These are phyloP conservation scores for Tuber borchii DNA, from an alignment of 495 filamentous ascomycete species.

Conservation along the genomic window DNA sequence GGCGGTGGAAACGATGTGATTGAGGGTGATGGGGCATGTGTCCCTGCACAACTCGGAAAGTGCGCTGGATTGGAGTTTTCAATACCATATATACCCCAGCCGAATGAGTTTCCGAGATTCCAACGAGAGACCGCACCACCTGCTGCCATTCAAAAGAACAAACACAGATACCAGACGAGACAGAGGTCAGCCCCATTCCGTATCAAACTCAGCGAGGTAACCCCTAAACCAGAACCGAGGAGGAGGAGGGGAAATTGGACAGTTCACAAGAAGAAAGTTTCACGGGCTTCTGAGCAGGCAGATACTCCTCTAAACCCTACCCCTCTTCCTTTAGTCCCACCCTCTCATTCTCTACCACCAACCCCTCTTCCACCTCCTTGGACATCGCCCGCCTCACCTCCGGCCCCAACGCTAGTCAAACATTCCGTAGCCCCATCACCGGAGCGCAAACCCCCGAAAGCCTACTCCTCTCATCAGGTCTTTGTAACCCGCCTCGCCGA, in stretches of 20 bases:
- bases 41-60: not conserved
- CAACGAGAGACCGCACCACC: not conserved
- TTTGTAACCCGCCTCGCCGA: conserved; percentile 27
- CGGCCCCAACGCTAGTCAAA: not conserved
- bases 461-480: conserved; percentile 9
- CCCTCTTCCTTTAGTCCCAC: not conserved
- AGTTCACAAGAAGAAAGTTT: not conserved
- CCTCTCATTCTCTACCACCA: no score
- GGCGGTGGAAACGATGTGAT: not conserved
- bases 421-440: not conserved
- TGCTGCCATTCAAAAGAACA: not conserved
- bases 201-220: not conserved
- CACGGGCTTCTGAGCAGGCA: not conserved
- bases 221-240: not conserved
- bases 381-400: not conserved
- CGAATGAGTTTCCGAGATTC: not conserved
- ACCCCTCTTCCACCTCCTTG: not conserved
- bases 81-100: not conserved
- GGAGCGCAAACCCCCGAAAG: not conserved
- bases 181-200: not conserved
- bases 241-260: not conserved
- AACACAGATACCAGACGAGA: not conserved
- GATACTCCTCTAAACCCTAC: not conserved
- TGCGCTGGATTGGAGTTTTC: not conserved
- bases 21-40: not conserved